Evolutionary conservation across 1,139 yeast species (phyloP), one percentile per base, ranked within the genome.

Genomic region (Meyerozyma guilliermondii): DNA sequence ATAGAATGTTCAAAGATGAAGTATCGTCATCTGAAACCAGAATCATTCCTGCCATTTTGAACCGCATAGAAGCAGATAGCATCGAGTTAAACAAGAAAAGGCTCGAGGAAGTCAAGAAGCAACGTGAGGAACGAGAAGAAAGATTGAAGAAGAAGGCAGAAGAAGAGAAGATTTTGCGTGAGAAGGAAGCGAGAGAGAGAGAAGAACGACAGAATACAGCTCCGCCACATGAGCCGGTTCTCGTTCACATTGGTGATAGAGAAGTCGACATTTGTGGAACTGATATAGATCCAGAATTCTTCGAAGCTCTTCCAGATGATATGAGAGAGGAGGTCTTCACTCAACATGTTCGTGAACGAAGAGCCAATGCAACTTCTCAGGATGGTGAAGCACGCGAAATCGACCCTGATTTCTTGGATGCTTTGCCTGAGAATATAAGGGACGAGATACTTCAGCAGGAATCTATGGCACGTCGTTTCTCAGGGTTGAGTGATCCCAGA

Each of bases 301-400:
- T 91, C 49, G 87, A 84, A 52, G 97, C 96, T 0, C 71, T 91
- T 31, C 98, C 98, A 0, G 96, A 87, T 39, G 95, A 87, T 42
- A 86, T 91, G 86, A 72, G 96, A 41, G 95, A 89, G 50, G 97
- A 91, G 55, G 98, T 89, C 0, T 81, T 88, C 55, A 81, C 94
- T 0, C 95, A 89, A 52, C 96, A 89, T 58, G 71, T 89, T 5
- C 71, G 92, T 38, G 95, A 88, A 50, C 58, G 77, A 47, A 55
- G 82, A 41, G 80, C 73, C 51, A 83, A 67, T 67, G 81, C 82
- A 4, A 60, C 66, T 13, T 67, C 63, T 33, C 57, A 66, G 1
- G 74, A 73, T 7, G 57, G 71, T 0, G 68, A 63, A 20, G 63
- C 74, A 4, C 71, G 89, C 38, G 95, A 85, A 53, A 76, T 87